phyloP scores from a whole-genome alignment of 352 stramenopile species.

The Phytophthora ramorum region DNA sequence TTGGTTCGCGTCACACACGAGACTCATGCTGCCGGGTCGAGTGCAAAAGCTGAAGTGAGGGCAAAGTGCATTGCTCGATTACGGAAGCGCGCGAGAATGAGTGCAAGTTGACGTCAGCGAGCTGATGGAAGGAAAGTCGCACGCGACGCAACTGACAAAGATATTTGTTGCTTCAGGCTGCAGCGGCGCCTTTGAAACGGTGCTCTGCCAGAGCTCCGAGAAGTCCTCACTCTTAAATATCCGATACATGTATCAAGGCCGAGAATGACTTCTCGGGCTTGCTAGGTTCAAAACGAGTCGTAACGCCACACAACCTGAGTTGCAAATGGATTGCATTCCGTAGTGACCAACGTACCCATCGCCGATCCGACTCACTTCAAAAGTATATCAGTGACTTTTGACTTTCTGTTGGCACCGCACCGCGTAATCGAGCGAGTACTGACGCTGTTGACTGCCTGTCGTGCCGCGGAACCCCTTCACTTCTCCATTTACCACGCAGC shows the following conservation, averaged over 20 bases:
- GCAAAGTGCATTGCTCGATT: background rate
- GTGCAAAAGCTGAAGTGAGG: slow-evolving; percentile 22
- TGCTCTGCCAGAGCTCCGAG: too few relatives aligned
- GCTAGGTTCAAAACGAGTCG: background rate
- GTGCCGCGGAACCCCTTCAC: slow-evolving; percentile 7
- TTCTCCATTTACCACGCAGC: slow-evolving; percentile 6
- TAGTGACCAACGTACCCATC: slow-evolving; percentile 14
- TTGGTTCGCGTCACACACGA: background rate
- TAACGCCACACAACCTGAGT: slow-evolving; percentile 13
- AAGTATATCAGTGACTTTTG: slow-evolving; percentile 3
- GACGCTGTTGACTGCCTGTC: background rate
- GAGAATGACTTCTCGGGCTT: background rate
- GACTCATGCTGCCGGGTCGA: slow-evolving; percentile 8
- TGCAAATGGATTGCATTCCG: slow-evolving; percentile 11
- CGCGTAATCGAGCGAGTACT: background rate
- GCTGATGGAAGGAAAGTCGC: slow-evolving; percentile 13
- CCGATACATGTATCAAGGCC: background rate
- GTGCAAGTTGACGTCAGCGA: slow-evolving; percentile 27
- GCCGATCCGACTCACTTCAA: slow-evolving; percentile 12
- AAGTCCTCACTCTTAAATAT: too few relatives aligned
- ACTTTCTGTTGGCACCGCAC: slow-evolving; percentile 1
- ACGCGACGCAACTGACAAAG: slow-evolving; percentile 5
- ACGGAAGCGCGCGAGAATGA: slow-evolving; percentile 3
- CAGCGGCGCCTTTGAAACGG: too few relatives aligned
- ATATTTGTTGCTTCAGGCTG: too few relatives aligned